Base-by-base conservation (phyloP, 352 stramenopile genomes). In the Phytopythium vexans region DNA sequence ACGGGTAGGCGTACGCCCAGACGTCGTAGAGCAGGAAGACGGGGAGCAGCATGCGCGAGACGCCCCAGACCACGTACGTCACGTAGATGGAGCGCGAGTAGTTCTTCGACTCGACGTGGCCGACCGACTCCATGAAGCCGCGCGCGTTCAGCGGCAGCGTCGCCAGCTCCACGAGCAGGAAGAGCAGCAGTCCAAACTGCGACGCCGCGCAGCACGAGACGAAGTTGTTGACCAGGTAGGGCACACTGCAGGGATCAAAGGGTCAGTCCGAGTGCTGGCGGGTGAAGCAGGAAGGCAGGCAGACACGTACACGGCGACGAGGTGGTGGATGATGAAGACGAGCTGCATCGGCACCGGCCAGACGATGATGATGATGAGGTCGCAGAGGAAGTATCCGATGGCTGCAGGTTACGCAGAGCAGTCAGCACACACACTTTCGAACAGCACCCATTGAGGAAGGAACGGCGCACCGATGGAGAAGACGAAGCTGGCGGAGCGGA, bases 201-300 rank as follows among this genome's bases (percentile, higher is more conserved):
- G 74, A 86, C 12, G 81, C 79, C 9, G 72, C 79, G 49, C 83
- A 93, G 64, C 80, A 90, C 44, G 83, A 84, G 14, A 89, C 59
- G 52, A 93, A 93, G 63, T 93, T 93, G 77, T 93, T 91, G 66
- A 93, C 89, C 9, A 84, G 75, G 59, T 93, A 93, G 36, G 83
- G 83, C 8, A 91, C 58, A 10, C 82, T 92, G 54, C 41, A 15
- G 10, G 40, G 35, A 10, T 41, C 12, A 64, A 11, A 49, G 34
- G 6, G 27, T 47, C 6, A 36, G 21, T 35, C 16, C 52, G 21
- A 48, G 27, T 41, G 47, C 32, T 43, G 27, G 9, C 21, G 9
- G 8, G 1, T 16, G 11, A 4, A 10, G 21, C 12, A 38, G 36
- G 8, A 63, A 54, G 46, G 2, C 2, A 27, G 21, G 2, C 41